Base-by-base conservation (phyloP, 2,329 filamentous ascomycete genomes). In the Sporothrix brasiliensis region DNA sequence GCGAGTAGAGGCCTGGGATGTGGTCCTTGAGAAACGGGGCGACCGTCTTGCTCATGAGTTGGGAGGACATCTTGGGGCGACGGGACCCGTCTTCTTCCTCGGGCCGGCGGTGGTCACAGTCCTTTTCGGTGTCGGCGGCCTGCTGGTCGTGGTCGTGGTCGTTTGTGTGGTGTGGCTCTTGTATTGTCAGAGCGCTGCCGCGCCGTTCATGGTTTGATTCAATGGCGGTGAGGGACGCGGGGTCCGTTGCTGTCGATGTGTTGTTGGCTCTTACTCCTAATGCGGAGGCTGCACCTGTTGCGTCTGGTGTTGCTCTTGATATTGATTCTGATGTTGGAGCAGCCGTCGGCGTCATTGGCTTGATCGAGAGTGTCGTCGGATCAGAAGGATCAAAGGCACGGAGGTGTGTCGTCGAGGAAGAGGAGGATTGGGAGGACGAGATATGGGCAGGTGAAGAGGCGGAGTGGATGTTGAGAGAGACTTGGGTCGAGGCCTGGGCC, bases 11-110 rank as follows among this genome's bases (percentile, higher is more conserved):
- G 73, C 89, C 88, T 2, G 94, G 94, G 66, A 97, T 97, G 77
- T 98, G 94, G 78, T 93, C 91, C 74, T 92, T 89, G 69, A 98
- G 87, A 78, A 97, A 98, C 1, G 94, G 94, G 49, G 91, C 91
- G 73, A 97, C 89, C 70, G 92, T 92, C 81, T 92, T 88, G 76
- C 89, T 87, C 73, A 92, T 90, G 70, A 93, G 86, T 74, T 90
- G 90, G 72, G 84, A 83, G 63, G 86, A 83, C 84, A 88, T 88
- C 77, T 84, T 87, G 75, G 83, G 81, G 65, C 87, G 80, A 24
- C 85, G 82, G 53, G 58, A 63, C 69, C 79, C 79, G 72, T 84
- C 82, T 73, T 83, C 81, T 71, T 86, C 84, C 71, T 85, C 81
- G 27, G 82, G 82, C 70, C 84, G 79, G 72, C 82, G 78, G 73